These are phyloP conservation scores for Axilococcus clingmanii DNA, from an alignment of 139 green algal species.

Conservation along the genomic window DNA sequence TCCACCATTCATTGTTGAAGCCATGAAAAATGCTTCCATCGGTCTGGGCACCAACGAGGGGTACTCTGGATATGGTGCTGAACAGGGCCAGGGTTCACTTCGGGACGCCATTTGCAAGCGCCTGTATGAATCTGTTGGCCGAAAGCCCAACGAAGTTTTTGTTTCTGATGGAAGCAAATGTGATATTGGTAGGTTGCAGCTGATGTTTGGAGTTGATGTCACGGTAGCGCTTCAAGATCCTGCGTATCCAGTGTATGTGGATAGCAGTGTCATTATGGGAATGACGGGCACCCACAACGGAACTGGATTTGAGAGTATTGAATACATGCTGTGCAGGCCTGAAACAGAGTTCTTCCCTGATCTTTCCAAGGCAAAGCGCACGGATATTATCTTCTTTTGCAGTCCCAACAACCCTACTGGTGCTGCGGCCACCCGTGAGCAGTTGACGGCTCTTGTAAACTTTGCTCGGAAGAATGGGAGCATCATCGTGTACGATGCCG, in stretches of 20 bases:
- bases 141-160: slow-evolving; percentile 82
- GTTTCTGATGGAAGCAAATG: slow-evolving; percentile 97
- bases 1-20: slow-evolving; percentile 71
- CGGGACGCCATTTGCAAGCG: slow-evolving; percentile 64
- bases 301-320: slow-evolving; percentile 75
- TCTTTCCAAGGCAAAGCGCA: slow-evolving; percentile 58
- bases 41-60: slow-evolving; percentile 84
- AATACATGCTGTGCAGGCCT: slow-evolving; percentile 90
- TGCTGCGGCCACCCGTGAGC: slow-evolving; percentile 79
- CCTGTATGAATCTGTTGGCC: slow-evolving; percentile 68
- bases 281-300: slow-evolving; percentile 79
- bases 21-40: slow-evolving; percentile 65
- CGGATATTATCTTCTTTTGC: slow-evolving; percentile 99
- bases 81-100: slow-evolving; percentile 78
- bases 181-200: slow-evolving; percentile 93
- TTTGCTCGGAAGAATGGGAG: slow-evolving; percentile 75
- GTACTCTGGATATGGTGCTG: slow-evolving; percentile 95
- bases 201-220: slow-evolving; percentile 62
- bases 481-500: slow-evolving; percentile 96
- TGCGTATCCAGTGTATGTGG: slow-evolving; percentile 98
- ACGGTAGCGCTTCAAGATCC: slow-evolving; percentile 83
- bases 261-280: slow-evolving; percentile 97
- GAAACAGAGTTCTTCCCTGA: slow-evolving; percentile 98
- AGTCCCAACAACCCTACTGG: slow-evolving; percentile 97
- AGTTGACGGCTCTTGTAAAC: slow-evolving; percentile 84